A percentile compares a stretch with the other conserved stretches of the same genome.
Conservation (phyloP, 73 alveolate species). For the Stentor roeselii region DNA sequence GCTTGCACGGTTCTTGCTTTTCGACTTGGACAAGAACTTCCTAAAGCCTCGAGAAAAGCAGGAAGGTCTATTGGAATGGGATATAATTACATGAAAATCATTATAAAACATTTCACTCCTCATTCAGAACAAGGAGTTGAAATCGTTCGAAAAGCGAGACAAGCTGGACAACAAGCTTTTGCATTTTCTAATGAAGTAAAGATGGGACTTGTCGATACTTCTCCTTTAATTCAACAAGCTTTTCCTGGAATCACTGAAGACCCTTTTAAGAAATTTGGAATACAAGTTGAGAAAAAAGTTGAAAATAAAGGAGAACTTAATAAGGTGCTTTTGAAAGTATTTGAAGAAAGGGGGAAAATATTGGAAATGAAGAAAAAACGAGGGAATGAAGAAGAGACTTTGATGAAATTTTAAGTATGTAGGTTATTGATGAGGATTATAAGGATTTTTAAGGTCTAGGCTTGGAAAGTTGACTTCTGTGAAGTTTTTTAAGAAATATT, state of each 20-base stretch:
- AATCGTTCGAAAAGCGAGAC: conserved; percentile 8
- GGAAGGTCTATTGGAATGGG: conserved; percentile 27
- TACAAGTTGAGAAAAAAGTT: background rate
- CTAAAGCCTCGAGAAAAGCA: background rate
- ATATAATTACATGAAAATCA: background rate
- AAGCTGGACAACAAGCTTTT: conserved; percentile 20
- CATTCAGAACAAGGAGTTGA: background rate
- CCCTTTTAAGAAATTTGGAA: conserved; percentile 19
- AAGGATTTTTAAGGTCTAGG: too few species aligned
- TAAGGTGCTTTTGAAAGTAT: background rate
- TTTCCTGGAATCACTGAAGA: conserved; percentile 18
- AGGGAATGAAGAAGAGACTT: background rate
- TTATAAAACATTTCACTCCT: conserved; percentile 3
- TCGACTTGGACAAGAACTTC: conserved; percentile 6
- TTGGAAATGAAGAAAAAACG: background rate
- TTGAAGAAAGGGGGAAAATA: background rate
- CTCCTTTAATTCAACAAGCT: background rate
- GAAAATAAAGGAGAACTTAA: background rate
- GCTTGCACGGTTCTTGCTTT: background rate
- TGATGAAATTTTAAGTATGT: background rate
- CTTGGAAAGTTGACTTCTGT: too few species aligned
- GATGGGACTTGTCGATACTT: background rate
- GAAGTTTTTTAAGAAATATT: too few species aligned
- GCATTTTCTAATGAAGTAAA: conserved; percentile 12
- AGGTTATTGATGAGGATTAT: background rate